Evolutionary conservation across 805 yeast species (phyloP).

Genomic region (Lachancea waltii): DNA sequence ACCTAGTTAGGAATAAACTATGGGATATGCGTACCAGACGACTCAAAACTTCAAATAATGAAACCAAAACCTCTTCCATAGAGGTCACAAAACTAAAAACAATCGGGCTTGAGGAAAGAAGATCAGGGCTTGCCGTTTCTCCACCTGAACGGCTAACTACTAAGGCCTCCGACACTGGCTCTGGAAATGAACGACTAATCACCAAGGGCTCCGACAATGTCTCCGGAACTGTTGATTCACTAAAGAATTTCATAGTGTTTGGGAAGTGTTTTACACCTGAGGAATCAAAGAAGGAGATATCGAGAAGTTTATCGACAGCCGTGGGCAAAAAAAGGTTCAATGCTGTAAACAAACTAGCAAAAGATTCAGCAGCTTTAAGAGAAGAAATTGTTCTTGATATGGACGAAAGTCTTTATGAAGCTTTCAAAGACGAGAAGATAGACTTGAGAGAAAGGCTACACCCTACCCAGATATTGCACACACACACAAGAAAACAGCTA

Average conservation of each 20-base stretch:
- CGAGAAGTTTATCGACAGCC: constrained; percentile 7
- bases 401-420: constrained; percentile 29
- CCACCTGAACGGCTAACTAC: no score
- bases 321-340: constrained; percentile 17
- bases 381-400: constrained; percentile 44
- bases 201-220: no score
- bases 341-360: constrained; percentile 34
- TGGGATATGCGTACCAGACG: no score
- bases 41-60: no score
- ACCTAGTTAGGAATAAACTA: no score
- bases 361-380: constrained; percentile 46
- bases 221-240: background rate
- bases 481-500: constrained; percentile 34
- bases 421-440: constrained; percentile 25
- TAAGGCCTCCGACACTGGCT: no score
- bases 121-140: no score
- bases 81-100: no score
- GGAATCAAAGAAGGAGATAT: constrained; percentile 16
- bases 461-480: constrained; percentile 25
- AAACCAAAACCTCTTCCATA: no score
- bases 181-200: no score
- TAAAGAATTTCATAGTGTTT: constrained; percentile 14
- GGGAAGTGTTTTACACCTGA: constrained; percentile 18
- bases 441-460: constrained; percentile 17
- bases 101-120: no score